phyloP scores from a whole-genome alignment of 108 stramenopile genomes.

The Mediolabrus comicus region DNA sequence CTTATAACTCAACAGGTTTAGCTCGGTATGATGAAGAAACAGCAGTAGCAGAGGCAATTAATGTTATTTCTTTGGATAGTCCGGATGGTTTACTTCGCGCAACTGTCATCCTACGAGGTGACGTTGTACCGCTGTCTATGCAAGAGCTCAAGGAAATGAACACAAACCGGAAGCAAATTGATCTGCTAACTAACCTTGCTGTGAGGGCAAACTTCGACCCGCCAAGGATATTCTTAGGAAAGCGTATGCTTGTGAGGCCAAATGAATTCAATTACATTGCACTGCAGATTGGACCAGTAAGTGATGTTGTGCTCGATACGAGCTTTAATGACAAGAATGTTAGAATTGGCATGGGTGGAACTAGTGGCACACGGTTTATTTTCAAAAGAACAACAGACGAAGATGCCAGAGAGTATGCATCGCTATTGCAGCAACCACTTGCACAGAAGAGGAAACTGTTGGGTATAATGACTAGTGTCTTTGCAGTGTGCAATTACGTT shows the following conservation, averaged over 20 bases:
- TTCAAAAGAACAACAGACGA: conserved; percentile 39
- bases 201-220: conserved; percentile 69
- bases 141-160: conserved; percentile 27
- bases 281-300: conserved; percentile 55
- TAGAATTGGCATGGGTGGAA: conserved; percentile 72
- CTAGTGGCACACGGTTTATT: conserved; percentile 70
- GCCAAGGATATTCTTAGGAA: conserved; percentile 65
- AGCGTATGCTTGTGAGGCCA: background rate
- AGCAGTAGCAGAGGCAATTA: conserved; percentile 66
- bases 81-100: conserved; percentile 49
- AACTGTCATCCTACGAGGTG: conserved; percentile 65
- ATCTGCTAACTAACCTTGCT: conserved; percentile 51
- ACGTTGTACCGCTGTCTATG: conserved; percentile 56
- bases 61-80: conserved; percentile 64
- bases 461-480: conserved; percentile 14
- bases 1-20: conserved; percentile 35
- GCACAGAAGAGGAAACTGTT: conserved; percentile 23
- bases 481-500: conserved; percentile 18
- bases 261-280: conserved; percentile 23
- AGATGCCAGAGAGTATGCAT: conserved; percentile 25
- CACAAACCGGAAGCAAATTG: conserved; percentile 10
- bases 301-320: conserved; percentile 72
- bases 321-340: conserved; percentile 51
- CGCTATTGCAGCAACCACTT: conserved; percentile 20
- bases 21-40: background rate